These are phyloP conservation scores for Asterophora lycoperdoides DNA, from an alignment of 768 basidiomycete species.

Conservation along the genomic window DNA sequence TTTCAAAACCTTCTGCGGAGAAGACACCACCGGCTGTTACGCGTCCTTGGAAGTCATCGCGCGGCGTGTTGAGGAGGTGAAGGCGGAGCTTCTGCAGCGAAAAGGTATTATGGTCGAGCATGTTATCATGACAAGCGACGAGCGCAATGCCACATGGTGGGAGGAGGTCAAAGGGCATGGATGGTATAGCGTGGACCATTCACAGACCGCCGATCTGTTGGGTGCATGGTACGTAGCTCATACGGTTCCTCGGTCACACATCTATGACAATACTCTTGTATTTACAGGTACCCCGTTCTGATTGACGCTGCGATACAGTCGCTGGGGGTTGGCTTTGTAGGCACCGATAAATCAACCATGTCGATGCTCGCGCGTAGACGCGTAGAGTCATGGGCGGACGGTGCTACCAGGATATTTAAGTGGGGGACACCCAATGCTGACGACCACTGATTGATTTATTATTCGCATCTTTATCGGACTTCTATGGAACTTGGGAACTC, in stretches of 20 bases:
- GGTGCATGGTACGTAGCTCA: conserved; percentile 42
- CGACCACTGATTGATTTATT: conserved; percentile 39
- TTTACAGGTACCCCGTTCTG: conserved; percentile 62
- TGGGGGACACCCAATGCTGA: conserved; percentile 59
- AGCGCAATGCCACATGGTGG: conserved; percentile 56
- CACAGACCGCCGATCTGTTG: conserved; percentile 39
- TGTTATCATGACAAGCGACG: conserved; percentile 65
- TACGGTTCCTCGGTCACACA: background rate
- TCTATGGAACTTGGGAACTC: background rate
- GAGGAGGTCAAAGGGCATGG: conserved; percentile 43
- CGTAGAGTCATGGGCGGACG: conserved; percentile 63
- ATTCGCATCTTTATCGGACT: conserved; percentile 2
- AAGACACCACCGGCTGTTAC: conserved; percentile 43
- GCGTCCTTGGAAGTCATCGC: conserved; percentile 50
- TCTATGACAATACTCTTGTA: background rate
- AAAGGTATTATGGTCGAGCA: conserved; percentile 44
- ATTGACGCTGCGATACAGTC: conserved; percentile 74
- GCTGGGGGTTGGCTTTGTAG: conserved; percentile 62
- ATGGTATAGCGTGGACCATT: conserved; percentile 51
- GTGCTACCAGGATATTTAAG: conserved; percentile 45
- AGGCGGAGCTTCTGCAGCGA: conserved; percentile 40
- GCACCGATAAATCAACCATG: conserved; percentile 71
- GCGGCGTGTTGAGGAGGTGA: conserved; percentile 53
- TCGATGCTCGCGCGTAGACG: conserved; percentile 61
- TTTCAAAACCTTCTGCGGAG: conserved; percentile 44